Evolutionary conservation across 768 basidiomycete species (phyloP).

Genomic region (Tricholoma matsutake): DNA sequence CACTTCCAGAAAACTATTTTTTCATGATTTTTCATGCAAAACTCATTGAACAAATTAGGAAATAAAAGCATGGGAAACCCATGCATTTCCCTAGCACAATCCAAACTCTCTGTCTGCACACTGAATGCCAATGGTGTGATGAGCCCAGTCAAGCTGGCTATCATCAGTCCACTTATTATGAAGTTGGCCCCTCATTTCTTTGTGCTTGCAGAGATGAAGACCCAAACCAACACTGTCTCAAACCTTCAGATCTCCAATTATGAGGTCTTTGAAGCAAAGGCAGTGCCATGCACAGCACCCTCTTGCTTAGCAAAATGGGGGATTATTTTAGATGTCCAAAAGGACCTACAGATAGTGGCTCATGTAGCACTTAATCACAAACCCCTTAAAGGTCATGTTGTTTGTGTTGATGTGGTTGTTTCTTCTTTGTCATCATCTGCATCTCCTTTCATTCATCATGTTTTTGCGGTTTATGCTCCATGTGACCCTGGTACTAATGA

Average conservation of each 20-base stretch:
- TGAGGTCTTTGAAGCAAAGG: too few species aligned
- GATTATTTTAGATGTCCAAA: constrained; percentile 5
- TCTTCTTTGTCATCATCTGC: background rate
- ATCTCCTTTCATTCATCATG: constrained; percentile 5
- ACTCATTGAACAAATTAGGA: too few species aligned
- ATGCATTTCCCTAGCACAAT: too few species aligned
- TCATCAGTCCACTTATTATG: constrained; percentile 1
- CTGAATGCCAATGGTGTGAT: constrained; percentile 9
- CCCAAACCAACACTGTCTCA: too few species aligned
- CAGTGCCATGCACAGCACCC: background rate
- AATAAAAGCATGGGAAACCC: too few species aligned
- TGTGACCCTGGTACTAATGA: constrained; percentile 9
- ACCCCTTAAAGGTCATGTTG: constrained; percentile 7
- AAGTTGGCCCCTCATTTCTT: constrained; percentile 4
- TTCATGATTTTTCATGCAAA: too few species aligned
- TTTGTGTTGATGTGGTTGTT: constrained; percentile 10
- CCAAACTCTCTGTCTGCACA: background rate
- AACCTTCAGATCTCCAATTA: too few species aligned
- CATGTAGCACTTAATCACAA: background rate
- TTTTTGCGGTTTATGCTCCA: constrained; percentile 14
- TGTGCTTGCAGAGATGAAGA: constrained; percentile 4
- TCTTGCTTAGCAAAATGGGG: constrained; percentile 7
- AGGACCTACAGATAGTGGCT: constrained; percentile 6
- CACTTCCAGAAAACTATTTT: too few species aligned
- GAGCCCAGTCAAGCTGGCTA: constrained; percentile 2